Evolutionary conservation across 257 asterid genomes (phyloP).

Genomic region (Ocimum tenuiflorum): DNA sequence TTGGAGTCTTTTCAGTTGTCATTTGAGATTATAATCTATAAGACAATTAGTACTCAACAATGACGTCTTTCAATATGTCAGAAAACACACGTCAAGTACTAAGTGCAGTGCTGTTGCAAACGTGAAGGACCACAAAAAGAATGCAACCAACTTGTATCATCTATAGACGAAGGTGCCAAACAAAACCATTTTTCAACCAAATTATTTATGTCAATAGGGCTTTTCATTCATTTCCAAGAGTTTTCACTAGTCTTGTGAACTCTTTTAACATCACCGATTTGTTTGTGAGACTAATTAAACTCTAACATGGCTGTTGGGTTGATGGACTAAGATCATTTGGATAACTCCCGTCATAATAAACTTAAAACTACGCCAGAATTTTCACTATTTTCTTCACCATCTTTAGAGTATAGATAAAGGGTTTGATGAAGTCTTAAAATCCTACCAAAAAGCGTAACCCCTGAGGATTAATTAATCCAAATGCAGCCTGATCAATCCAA

Average conservation of each 20-base stretch:
- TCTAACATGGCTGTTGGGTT: not conserved
- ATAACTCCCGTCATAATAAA: not conserved
- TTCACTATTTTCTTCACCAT: not conserved
- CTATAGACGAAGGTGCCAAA: too few species aligned
- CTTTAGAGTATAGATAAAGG: not conserved
- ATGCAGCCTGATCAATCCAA: not conserved
- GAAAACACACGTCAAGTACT: not conserved
- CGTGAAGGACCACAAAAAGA: too few species aligned
- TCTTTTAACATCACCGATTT: too few species aligned
- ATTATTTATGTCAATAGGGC: too few species aligned
- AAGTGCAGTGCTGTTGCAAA: not conserved
- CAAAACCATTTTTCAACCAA: too few species aligned
- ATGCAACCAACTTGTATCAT: too few species aligned
- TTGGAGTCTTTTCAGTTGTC: slow-evolving; percentile 36
- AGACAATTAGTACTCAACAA: not conserved
- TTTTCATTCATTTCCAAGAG: too few species aligned
- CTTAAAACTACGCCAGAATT: not conserved
- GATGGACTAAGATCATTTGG: not conserved
- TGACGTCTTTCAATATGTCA: not conserved
- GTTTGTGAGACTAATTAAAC: too few species aligned
- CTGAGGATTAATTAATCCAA: not conserved
- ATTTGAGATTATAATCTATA: slow-evolving; percentile 25
- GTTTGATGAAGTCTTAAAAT: not conserved
- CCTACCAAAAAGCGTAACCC: not conserved
- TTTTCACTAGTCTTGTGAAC: too few species aligned